phyloP scores from a whole-genome alignment of 2,329 filamentous ascomycete species.

The Fusarium nygamai region DNA sequence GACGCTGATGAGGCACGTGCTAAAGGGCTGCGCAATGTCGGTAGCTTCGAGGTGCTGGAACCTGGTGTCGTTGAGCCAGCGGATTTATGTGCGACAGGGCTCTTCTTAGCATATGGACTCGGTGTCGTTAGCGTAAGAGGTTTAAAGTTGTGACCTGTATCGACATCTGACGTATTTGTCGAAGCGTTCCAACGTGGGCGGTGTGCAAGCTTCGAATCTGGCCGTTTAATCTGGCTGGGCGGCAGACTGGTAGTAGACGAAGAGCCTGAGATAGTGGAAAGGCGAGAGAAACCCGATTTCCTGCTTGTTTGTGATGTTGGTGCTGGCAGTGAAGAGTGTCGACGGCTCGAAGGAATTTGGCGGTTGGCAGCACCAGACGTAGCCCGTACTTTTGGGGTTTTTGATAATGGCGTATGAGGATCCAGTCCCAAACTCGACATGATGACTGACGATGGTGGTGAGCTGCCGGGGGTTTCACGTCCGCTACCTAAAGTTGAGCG shows the following conservation, averaged over 20 bases:
- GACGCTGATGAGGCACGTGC: slow-evolving; percentile 59
- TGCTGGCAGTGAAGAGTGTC: slow-evolving; percentile 60
- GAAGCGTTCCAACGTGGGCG: slow-evolving; percentile 80
- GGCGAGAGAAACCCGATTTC: slow-evolving; percentile 55
- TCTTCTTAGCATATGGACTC: slow-evolving; percentile 63
- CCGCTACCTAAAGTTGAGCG: slow-evolving; percentile 75
- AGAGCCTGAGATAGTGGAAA: slow-evolving; percentile 60
- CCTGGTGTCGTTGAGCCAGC: slow-evolving; percentile 55
- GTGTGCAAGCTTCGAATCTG: slow-evolving; percentile 58
- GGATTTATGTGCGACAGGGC: slow-evolving; percentile 54
- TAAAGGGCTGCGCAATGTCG: slow-evolving; percentile 59
- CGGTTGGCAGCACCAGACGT: slow-evolving; percentile 58
- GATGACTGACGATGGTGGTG: slow-evolving; percentile 69
- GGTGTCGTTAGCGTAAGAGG: slow-evolving; percentile 69
- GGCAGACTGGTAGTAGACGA: slow-evolving; percentile 58
- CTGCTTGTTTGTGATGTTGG: slow-evolving; percentile 53
- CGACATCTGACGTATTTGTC: slow-evolving; percentile 70
- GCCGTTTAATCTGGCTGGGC: slow-evolving; percentile 53
- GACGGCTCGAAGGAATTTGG: slow-evolving; percentile 57
- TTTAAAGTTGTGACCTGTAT: slow-evolving; percentile 75
- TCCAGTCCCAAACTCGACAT: slow-evolving; percentile 66
- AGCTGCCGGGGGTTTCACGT: slow-evolving; percentile 76
- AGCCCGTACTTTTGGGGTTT: slow-evolving; percentile 57
- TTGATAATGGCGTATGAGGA: slow-evolving; percentile 56
- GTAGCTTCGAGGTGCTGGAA: slow-evolving; percentile 58